Conservation (phyloP, 768 basidiomycete genomes). For the Mycena leptocephala region DNA sequence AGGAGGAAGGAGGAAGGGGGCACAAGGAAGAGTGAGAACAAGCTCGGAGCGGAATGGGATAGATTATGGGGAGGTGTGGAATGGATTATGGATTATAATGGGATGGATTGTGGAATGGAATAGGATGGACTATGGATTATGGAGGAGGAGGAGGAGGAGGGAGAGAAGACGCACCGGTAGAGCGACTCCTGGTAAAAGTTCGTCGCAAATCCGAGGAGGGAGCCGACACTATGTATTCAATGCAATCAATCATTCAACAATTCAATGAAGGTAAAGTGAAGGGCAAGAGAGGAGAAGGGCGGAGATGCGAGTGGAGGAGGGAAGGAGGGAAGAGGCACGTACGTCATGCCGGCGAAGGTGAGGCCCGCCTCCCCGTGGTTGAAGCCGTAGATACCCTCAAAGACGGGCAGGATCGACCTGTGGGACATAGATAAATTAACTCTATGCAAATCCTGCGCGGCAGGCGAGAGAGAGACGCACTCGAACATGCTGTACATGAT, state of each 20-base stretch:
- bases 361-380: constrained; percentile 64
- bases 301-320: too few species aligned
- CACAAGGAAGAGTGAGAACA: background rate
- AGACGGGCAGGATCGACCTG: constrained; percentile 66
- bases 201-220: constrained; percentile 57
- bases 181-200: constrained; percentile 61
- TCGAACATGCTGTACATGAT: constrained; percentile 62
- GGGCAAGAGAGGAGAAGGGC: constrained; percentile 26
- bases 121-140: background rate
- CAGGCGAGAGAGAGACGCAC: constrained; percentile 45
- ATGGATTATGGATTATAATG: background rate
- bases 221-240: constrained; percentile 57
- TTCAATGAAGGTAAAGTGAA: background rate
- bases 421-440: background rate
- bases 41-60: background rate
- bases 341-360: constrained; percentile 65
- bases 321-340: constrained; percentile 46
- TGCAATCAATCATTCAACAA: background rate
- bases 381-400: constrained; percentile 65
- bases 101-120: background rate
- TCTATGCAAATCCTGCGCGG: background rate
- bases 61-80: background rate
- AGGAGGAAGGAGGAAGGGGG: background rate
- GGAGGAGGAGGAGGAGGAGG: too few species aligned
- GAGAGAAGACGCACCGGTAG: constrained; percentile 53